A percentile compares a stretch with the other conserved stretches of the same genome.
phyloP scores from a whole-genome alignment of 2,329 filamentous ascomycete genomes.

The Paecilomyces variotii region DNA sequence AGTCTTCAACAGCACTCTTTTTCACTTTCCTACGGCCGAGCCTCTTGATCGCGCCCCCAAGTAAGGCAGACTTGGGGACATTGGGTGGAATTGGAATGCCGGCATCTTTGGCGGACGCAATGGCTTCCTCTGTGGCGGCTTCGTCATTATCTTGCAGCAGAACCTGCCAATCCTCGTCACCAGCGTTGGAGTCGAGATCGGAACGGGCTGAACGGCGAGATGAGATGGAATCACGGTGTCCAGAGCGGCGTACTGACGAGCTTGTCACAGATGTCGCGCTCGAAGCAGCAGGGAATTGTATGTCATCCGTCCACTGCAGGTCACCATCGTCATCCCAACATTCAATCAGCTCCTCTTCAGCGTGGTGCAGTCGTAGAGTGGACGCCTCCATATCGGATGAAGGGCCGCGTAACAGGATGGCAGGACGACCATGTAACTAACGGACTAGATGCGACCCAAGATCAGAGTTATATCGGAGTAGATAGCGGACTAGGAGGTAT shows the following conservation, averaged over 20 bases:
- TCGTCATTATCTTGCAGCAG: slow-evolving; percentile 80
- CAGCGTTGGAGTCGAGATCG: slow-evolving; percentile 66
- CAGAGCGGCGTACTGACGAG: slow-evolving; percentile 34
- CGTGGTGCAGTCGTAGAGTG: slow-evolving; percentile 23
- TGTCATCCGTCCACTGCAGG: slow-evolving; percentile 38
- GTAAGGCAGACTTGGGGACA: slow-evolving; percentile 77
- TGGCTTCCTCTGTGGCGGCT: slow-evolving; percentile 72
- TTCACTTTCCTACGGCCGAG: slow-evolving; percentile 68
- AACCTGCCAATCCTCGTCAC: slow-evolving; percentile 83
- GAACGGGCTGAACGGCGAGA: slow-evolving; percentile 76
- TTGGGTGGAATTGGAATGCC: slow-evolving; percentile 86
- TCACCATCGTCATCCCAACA: slow-evolving; percentile 45
- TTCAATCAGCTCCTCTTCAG: slow-evolving; percentile 33
- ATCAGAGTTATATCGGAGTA: not conserved
- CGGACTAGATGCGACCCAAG: not conserved
- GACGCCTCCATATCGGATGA: slow-evolving; percentile 30
- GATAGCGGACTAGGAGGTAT: slow-evolving; percentile 12
- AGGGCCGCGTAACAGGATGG: not conserved
- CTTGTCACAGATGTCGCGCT: slow-evolving; percentile 38
- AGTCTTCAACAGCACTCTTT: slow-evolving; percentile 69
- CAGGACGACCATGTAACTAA: not conserved
- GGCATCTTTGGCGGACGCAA: slow-evolving; percentile 76
- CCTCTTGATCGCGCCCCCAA: slow-evolving; percentile 88
- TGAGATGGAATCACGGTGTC: slow-evolving; percentile 66
- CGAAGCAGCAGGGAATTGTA: slow-evolving; percentile 38